Evolutionary conservation across 495 filamentous ascomycete genomes (phyloP).

Genomic region (Talaromyces ruber): DNA sequence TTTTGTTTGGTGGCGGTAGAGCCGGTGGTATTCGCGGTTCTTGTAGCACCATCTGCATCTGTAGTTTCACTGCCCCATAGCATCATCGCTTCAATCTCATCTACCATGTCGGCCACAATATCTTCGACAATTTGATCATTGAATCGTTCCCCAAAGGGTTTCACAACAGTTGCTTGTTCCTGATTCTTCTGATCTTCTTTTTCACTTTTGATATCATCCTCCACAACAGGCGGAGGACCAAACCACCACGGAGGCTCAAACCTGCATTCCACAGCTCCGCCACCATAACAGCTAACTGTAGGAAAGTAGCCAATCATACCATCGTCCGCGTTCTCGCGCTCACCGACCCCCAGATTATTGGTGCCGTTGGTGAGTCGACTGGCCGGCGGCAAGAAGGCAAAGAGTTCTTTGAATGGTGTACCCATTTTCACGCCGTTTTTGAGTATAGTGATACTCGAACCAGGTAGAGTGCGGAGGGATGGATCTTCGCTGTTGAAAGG

Average conservation of each 20-base stretch:
- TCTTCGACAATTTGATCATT: conserved; percentile 95
- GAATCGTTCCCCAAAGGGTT: conserved; percentile 69
- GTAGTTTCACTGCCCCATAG: conserved; percentile 32
- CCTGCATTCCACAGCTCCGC: conserved; percentile 84
- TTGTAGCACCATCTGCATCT: conserved; percentile 27
- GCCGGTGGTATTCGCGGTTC: conserved; percentile 20
- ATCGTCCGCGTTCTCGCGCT: conserved; percentile 78
- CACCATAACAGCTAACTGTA: conserved; percentile 82
- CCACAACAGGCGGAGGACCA: conserved; percentile 48
- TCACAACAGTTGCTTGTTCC: conserved; percentile 19
- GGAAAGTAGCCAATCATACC: conserved; percentile 94
- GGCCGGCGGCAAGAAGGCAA: conserved; percentile 88
- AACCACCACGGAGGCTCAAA: conserved; percentile 88
- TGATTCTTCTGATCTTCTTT: conserved; percentile 10
- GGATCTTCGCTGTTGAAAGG: conserved; percentile 59
- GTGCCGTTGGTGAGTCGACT: conserved; percentile 51
- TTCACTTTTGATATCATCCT: conserved; percentile 10
- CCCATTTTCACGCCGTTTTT: conserved; percentile 86
- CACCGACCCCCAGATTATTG: conserved; percentile 63
- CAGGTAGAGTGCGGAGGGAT: conserved; percentile 72
- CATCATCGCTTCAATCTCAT: conserved; percentile 67
- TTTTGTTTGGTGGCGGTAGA: background rate
- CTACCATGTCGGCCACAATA: conserved; percentile 80
- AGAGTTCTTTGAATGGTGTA: conserved; percentile 77
- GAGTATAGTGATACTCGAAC: conserved; percentile 78